phyloP scores from a whole-genome alignment of 768 basidiomycete genomes.

The Sporobolomyces phaffii region DNA sequence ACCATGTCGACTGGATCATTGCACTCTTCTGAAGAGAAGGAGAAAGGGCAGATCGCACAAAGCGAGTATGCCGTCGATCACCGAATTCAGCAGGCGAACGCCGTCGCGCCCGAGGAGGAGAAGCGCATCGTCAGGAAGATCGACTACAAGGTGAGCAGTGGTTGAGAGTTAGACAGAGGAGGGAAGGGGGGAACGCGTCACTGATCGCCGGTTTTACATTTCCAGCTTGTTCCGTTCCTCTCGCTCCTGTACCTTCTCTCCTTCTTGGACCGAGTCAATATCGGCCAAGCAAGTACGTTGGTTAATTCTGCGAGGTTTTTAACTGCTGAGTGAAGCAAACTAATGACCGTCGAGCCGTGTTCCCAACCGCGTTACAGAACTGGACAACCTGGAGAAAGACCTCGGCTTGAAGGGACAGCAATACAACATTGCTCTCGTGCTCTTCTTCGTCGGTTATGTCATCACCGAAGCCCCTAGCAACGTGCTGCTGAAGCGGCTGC shows the following conservation, averaged over 20 bases:
- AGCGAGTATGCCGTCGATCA: not conserved
- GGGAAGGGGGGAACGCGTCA: too few relatives aligned
- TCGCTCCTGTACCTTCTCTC: constrained; percentile 50
- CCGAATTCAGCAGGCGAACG: constrained; percentile 44
- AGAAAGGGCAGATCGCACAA: constrained; percentile 6
- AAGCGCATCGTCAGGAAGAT: constrained; percentile 57
- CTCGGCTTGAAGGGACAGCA: constrained; percentile 15
- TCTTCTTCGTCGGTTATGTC: constrained; percentile 48
- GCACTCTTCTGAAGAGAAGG: constrained; percentile 17
- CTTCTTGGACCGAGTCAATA: constrained; percentile 42
- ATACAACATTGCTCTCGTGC: constrained; percentile 32
- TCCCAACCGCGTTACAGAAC: constrained; percentile 19
- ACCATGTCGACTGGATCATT: constrained; percentile 1
- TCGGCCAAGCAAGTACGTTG: constrained; percentile 14
- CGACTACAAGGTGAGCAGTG: constrained; percentile 47
- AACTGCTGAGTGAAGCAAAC: too few relatives aligned
- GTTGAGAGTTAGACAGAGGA: constrained; percentile 10
- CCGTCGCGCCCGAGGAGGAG: constrained; percentile 55
- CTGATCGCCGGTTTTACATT: constrained; percentile 39
- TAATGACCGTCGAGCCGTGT: not conserved
- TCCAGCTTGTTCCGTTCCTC: constrained; percentile 47
- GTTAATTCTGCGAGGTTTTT: too few relatives aligned
- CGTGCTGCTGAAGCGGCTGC: constrained; percentile 23
- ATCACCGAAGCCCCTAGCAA: constrained; percentile 22
- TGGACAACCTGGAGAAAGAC: constrained; percentile 31